A percentile compares a stretch with the other conserved stretches of the same genome.
Conservation (phyloP, 225 moss, liverwort and hornwort genomes). For the Lunularia cruciata region DNA sequence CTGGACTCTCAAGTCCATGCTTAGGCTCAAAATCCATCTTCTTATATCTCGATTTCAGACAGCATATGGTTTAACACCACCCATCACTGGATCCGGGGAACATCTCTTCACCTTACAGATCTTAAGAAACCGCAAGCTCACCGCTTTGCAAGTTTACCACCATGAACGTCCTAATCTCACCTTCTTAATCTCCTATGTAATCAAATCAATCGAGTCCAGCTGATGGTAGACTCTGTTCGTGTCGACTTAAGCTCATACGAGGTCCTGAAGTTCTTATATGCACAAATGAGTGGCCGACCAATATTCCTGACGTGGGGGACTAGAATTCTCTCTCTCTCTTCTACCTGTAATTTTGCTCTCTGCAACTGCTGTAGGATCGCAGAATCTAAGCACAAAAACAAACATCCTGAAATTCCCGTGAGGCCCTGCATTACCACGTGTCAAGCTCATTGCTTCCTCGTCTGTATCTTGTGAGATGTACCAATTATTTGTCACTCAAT, state of each 20-base stretch:
- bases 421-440: neutral
- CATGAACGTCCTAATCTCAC: neutral
- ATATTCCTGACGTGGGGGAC: neutral
- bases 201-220: no score
- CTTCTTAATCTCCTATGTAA: neutral
- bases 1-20: neutral
- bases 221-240: neutral
- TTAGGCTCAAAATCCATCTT: neutral
- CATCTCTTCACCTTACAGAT: no score
- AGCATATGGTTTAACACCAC: no score
- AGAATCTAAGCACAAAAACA: slow-evolving; percentile 10
- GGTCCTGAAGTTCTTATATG: no score
- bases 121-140: no score
- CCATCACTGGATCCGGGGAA: no score
- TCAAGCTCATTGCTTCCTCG: no score
- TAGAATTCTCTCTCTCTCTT: neutral
- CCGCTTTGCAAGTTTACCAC: no score
- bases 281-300: no score
- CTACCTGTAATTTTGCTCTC: neutral
- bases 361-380: slow-evolving; percentile 1
- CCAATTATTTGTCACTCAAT: no score
- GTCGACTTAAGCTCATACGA: no score
- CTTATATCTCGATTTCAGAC: neutral
- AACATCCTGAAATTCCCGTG: slow-evolving; percentile 5
- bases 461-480: neutral